A percentile compares a stretch with the other conserved stretches of the same genome.
These are phyloP conservation scores for Pyrenochaeta sp. DNA, from an alignment of 2,329 filamentous ascomycete genomes.

Conservation along the genomic window DNA sequence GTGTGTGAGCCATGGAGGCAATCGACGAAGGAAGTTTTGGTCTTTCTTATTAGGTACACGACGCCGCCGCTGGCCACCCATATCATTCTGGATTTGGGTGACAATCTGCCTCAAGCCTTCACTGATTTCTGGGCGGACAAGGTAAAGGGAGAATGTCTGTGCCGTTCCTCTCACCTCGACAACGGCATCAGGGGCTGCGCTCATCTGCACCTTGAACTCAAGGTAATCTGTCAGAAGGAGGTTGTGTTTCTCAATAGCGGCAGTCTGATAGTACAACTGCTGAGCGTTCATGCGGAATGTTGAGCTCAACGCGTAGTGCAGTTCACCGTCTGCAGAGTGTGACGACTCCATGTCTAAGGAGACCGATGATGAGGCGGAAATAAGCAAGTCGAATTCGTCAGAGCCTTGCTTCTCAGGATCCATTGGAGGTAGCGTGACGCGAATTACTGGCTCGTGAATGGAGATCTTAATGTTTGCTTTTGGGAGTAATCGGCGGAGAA, in stretches of 20 bases:
- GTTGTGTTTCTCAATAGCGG: slow-evolving; percentile 81
- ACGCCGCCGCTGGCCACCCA: slow-evolving; percentile 42
- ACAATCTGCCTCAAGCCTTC: slow-evolving; percentile 93
- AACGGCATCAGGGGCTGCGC: slow-evolving; percentile 82
- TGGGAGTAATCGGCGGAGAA: slow-evolving; percentile 89
- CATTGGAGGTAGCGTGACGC: slow-evolving; percentile 85
- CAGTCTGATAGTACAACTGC: slow-evolving; percentile 92
- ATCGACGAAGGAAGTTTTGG: slow-evolving; percentile 71
- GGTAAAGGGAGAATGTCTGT: slow-evolving; percentile 86
- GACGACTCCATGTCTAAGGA: slow-evolving; percentile 94
- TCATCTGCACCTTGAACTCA: slow-evolving; percentile 85
- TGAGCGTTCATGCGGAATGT: slow-evolving; percentile 85
- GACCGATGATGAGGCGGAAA: slow-evolving; percentile 92
- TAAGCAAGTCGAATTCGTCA: slow-evolving; percentile 92
- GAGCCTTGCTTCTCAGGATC: slow-evolving; percentile 63
- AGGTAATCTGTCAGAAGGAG: slow-evolving; percentile 86
- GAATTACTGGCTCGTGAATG: slow-evolving; percentile 92
- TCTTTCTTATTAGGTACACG: slow-evolving; percentile 53
- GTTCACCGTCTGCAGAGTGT: slow-evolving; percentile 83
- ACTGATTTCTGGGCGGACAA: slow-evolving; percentile 91
- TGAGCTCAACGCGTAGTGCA: slow-evolving; percentile 86
- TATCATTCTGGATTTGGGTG: slow-evolving; percentile 71
- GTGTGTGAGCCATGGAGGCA: slow-evolving; percentile 85
- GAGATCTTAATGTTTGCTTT: slow-evolving; percentile 96
- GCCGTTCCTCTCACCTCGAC: slow-evolving; percentile 81